phyloP scores from a whole-genome alignment of 202 grass and related monocot genomes.

The Panicum virgatum region DNA sequence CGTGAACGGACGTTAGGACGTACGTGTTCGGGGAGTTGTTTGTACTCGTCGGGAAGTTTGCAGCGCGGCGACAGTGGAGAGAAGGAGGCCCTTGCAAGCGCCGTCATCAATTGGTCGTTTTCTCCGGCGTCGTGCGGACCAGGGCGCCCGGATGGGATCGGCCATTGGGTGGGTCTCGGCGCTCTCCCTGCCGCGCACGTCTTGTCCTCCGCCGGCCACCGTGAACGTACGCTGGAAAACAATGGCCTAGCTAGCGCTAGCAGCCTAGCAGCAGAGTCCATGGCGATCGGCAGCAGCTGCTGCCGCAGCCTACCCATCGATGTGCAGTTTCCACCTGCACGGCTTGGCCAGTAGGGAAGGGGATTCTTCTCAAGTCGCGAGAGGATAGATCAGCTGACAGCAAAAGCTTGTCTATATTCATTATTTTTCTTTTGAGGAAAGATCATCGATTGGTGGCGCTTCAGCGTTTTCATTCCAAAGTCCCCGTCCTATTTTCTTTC shows the following conservation, averaged over 20 bases:
- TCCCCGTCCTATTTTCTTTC: no score
- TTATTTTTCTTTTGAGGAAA: background rate
- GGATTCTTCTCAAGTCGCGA: background rate
- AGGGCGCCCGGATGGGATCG: background rate
- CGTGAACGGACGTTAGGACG: constrained; percentile 45
- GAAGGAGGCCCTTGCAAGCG: background rate
- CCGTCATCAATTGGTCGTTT: constrained; percentile 34
- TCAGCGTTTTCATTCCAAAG: background rate
- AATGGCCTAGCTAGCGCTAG: background rate
- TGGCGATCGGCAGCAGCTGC: background rate
- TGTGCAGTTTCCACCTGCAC: background rate
- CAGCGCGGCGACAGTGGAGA: background rate
- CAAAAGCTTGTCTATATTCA: background rate
- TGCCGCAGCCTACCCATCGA: background rate
- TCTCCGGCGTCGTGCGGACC: constrained; percentile 32
- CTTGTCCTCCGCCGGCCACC: background rate
- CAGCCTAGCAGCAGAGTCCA: background rate
- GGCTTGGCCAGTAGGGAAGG: background rate
- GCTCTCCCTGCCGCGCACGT: constrained; percentile 10
- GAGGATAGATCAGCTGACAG: background rate
- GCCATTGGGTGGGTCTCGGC: background rate
- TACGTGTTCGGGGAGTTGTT: constrained; percentile 25
- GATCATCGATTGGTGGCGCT: background rate
- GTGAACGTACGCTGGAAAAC: background rate
- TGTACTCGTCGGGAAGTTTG: constrained; percentile 21